phyloP scores from a whole-genome alignment of 2,329 filamentous ascomycete species.

The Pseudogymnoascus sp. region DNA sequence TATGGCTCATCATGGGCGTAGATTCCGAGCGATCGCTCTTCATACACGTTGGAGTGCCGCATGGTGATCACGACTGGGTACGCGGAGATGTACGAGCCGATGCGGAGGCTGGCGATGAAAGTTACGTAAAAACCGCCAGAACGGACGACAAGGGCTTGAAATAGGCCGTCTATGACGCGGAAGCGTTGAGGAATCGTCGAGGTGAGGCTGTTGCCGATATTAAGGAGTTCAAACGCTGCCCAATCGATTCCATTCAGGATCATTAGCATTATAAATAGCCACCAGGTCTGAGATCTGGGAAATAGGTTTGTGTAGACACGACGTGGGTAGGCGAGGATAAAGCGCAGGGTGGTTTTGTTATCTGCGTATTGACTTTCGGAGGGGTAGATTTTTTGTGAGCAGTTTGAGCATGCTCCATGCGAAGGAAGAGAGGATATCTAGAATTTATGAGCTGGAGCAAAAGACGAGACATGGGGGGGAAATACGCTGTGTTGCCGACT shows the following conservation, averaged over 20 bases:
- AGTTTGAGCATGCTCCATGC: constrained; percentile 66
- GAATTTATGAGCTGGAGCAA: constrained; percentile 93
- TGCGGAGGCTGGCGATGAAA: constrained; percentile 68
- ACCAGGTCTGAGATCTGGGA: constrained; percentile 85
- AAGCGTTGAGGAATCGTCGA: not conserved
- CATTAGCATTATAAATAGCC: constrained; percentile 81
- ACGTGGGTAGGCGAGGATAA: constrained; percentile 86
- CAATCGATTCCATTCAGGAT: constrained; percentile 59
- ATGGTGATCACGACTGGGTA: constrained; percentile 95
- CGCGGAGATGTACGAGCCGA: constrained; percentile 95
- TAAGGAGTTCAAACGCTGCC: constrained; percentile 68
- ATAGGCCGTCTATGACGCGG: not conserved
- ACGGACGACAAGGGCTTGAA: constrained; percentile 80
- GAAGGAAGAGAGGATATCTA: constrained; percentile 87
- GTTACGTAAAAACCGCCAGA: constrained; percentile 86
- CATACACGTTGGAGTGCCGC: constrained; percentile 90
- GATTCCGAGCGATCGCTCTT: constrained; percentile 76
- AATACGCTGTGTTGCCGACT: constrained; percentile 71
- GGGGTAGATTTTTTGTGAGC: constrained; percentile 55
- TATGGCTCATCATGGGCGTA: constrained; percentile 40
- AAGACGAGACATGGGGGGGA: constrained; percentile 66
- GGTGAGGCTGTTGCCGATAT: constrained; percentile 51
- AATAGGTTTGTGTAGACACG: constrained; percentile 95
- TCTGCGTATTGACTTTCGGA: constrained; percentile 60
- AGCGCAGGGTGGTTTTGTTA: constrained; percentile 43